Evolutionary conservation across 345 rosid species (phyloP).

Genomic region (Mercurialis annua): DNA sequence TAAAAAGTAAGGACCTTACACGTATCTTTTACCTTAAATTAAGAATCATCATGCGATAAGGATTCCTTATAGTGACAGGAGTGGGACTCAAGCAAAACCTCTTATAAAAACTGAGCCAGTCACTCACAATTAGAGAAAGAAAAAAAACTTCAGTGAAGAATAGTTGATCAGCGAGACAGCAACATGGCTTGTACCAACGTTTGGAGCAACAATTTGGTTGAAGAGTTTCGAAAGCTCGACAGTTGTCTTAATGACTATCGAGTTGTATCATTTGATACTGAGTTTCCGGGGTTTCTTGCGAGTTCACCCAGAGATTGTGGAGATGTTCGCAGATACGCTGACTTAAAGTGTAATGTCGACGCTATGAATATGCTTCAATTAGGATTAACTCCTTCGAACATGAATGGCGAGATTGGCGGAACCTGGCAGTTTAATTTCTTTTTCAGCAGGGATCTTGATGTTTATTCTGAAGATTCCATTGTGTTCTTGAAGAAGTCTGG

Average conservation of each 20-base stretch:
- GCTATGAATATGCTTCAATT: neutral
- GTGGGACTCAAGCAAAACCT: too few relatives aligned
- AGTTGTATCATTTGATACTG: neutral
- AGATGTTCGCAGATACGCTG: neutral
- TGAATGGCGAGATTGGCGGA: neutral
- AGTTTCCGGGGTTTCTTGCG: neutral
- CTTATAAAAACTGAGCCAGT: too few relatives aligned
- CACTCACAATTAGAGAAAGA: too few relatives aligned
- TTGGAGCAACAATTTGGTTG: neutral
- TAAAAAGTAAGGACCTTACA: too few relatives aligned
- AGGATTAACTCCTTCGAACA: neutral
- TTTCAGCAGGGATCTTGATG: neutral
- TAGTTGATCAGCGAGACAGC: too few relatives aligned
- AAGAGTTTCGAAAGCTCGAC: neutral
- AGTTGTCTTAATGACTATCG: neutral
- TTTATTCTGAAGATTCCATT: neutral
- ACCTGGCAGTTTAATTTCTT: neutral
- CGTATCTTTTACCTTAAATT: too few relatives aligned
- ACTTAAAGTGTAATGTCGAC: neutral
- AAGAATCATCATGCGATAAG: too few relatives aligned
- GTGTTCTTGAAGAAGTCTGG: conserved; percentile 2
- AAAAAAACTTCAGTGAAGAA: too few relatives aligned
- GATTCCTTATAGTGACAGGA: too few relatives aligned
- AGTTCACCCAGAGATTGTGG: neutral
- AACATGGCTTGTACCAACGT: neutral